A percentile compares a stretch with the other conserved stretches of the same genome.
Conservation (phyloP, 2,329 filamentous ascomycete genomes). For the Penicillium frequentans region DNA sequence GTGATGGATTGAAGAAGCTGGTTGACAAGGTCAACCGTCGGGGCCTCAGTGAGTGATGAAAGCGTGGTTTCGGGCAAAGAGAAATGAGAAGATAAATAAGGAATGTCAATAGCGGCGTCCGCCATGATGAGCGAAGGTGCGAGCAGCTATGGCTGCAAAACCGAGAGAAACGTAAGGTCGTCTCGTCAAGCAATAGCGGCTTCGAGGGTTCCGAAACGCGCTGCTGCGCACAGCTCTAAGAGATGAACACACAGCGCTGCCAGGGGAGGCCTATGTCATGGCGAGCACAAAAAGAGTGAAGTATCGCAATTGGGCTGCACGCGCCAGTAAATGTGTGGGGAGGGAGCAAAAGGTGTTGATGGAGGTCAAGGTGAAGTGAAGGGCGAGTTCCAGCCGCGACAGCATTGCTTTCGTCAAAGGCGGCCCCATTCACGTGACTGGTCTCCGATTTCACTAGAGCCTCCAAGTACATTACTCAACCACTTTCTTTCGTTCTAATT, state of each 20-base stretch:
- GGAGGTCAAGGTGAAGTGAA: constrained; percentile 2
- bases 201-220: constrained; percentile 10
- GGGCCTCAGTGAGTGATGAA: constrained; percentile 55
- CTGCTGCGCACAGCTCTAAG: constrained; percentile 20
- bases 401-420: constrained; percentile 13
- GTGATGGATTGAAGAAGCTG: constrained; percentile 73
- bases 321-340: constrained; percentile 2
- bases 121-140: constrained; percentile 48
- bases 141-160: constrained; percentile 11
- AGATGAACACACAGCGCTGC: constrained; percentile 25
- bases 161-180: background rate
- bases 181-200: background rate
- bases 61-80: constrained; percentile 58
- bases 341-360: background rate
- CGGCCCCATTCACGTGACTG: background rate
- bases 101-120: constrained; percentile 56
- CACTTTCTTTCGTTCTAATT: background rate
- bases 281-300: constrained; percentile 11
- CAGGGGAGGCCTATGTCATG: constrained; percentile 18
- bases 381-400: constrained; percentile 1
- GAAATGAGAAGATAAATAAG: constrained; percentile 61
- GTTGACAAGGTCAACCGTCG: constrained; percentile 75
- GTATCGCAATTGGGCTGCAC: background rate
- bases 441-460: background rate
- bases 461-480: background rate